Evolutionary conservation across 163 green algal genomes (phyloP).

Genomic region (Scenedesmus sp.): DNA sequence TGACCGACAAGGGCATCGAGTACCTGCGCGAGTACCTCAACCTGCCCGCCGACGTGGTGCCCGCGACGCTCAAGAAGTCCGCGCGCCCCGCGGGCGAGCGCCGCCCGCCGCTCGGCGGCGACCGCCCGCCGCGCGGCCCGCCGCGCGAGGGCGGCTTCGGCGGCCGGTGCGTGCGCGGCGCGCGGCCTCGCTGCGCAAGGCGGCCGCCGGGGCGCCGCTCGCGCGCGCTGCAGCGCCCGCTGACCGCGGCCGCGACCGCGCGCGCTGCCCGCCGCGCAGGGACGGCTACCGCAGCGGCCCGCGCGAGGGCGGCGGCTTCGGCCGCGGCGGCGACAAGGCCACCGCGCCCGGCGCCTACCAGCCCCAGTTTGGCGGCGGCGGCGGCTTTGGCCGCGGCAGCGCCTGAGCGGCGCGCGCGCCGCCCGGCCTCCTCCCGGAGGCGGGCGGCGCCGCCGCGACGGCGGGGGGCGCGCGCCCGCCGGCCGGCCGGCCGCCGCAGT

Average conservation of each 20-base stretch:
- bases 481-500: too few species aligned
- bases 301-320: constrained; percentile 68
- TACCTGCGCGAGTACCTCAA: constrained; percentile 99
- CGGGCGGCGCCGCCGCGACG: too few species aligned
- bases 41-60: constrained; percentile 95
- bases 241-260: too few species aligned
- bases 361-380: constrained; percentile 79
- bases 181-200: too few species aligned
- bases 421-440: too few species aligned
- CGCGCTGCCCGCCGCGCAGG: too few species aligned
- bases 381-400: constrained; percentile 58
- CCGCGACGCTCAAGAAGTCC: constrained; percentile 93
- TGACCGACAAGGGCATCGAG: constrained; percentile 98
- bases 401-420: too few species aligned
- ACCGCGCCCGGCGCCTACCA: constrained; percentile 82
- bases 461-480: too few species aligned
- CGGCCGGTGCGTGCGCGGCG: too few species aligned
- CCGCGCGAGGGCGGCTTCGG: constrained; percentile 50
- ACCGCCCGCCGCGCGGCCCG: constrained; percentile 60
- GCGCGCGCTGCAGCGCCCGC: too few species aligned
- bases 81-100: constrained; percentile 49
- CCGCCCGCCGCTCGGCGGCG: constrained; percentile 50
- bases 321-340: constrained; percentile 65
- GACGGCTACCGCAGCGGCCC: constrained; percentile 73
- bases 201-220: too few species aligned